phyloP scores from a whole-genome alignment of 805 yeast species.

The Phaffomyces antillensis region DNA sequence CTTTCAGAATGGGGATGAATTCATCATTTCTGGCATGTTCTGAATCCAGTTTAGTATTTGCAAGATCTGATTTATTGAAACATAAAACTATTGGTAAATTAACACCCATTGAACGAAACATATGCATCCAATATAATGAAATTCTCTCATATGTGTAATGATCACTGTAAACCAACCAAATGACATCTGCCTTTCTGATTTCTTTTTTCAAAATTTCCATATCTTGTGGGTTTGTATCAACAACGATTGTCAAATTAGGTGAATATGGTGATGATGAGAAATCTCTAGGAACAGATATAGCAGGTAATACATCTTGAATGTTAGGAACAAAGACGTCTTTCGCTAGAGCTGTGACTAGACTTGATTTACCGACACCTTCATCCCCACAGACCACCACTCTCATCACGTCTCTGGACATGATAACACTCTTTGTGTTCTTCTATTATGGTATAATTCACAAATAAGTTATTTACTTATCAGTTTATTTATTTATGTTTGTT shows the following conservation, averaged over 20 bases:
- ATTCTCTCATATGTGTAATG: slow-evolving; percentile 92
- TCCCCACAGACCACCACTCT: slow-evolving; percentile 93
- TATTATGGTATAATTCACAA: too few species aligned
- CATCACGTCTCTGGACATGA: slow-evolving; percentile 44
- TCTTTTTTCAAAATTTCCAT: slow-evolving; percentile 55
- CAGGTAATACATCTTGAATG: slow-evolving; percentile 73
- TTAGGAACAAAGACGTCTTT: slow-evolving; percentile 77
- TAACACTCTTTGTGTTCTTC: too few species aligned
- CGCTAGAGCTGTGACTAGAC: slow-evolving; percentile 70
- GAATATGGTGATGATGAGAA: slow-evolving; percentile 53
- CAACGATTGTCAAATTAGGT: slow-evolving; percentile 58
- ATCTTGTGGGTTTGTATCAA: slow-evolving; percentile 77
- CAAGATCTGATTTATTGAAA: slow-evolving; percentile 67
- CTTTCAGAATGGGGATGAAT: slow-evolving; percentile 76
- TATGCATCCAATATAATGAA: slow-evolving; percentile 90
- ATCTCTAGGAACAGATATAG: slow-evolving; percentile 75
- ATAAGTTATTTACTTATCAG: too few species aligned
- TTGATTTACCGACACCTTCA: slow-evolving; percentile 79
- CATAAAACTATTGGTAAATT: slow-evolving; percentile 89
- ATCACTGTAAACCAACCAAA: slow-evolving; percentile 91
- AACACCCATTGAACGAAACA: slow-evolving; percentile 87
- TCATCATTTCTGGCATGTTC: slow-evolving; percentile 60
- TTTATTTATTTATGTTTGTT: too few species aligned
- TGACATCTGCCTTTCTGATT: slow-evolving; percentile 78
- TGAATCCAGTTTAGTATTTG: slow-evolving; percentile 31